Conservation (phyloP, 2,329 filamentous ascomycete species). For the Blumeriella jaapii region DNA sequence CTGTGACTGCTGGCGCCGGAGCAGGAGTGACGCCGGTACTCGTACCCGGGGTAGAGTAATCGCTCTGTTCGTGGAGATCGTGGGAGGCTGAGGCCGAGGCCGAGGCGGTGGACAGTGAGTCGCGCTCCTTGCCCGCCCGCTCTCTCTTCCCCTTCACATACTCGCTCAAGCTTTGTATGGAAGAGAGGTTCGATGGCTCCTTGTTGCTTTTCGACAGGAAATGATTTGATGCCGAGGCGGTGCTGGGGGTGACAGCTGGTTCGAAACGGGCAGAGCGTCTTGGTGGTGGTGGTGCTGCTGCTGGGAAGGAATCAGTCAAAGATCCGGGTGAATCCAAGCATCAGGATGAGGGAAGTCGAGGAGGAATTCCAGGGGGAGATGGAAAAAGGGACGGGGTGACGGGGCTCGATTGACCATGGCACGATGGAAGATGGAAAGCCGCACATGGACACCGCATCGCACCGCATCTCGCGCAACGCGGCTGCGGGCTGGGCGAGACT, state of each 20-base stretch:
- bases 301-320: slow-evolving; percentile 4
- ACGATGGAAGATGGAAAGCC: no score
- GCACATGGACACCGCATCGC: no score
- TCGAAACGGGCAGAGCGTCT: slow-evolving; percentile 15
- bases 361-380: no score
- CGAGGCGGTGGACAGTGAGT: slow-evolving; percentile 31
- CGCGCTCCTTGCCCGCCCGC: slow-evolving; percentile 22
- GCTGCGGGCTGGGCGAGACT: no score
- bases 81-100: slow-evolving; percentile 26
- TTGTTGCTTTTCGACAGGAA: neutral
- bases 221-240: slow-evolving; percentile 4
- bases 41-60: slow-evolving; percentile 51
- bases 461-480: no score
- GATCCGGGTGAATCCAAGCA: neutral
- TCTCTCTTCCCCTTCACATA: slow-evolving; percentile 12
- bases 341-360: neutral
- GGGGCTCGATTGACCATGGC: no score
- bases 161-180: slow-evolving; percentile 10
- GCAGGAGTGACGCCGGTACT: slow-evolving; percentile 41
- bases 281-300: slow-evolving; percentile 14
- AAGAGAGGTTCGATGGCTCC: slow-evolving; percentile 15
- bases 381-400: no score
- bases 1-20: slow-evolving; percentile 30
- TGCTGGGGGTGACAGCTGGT: slow-evolving; percentile 4
- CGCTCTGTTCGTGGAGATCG: slow-evolving; percentile 33